phyloP scores from a whole-genome alignment of 2,329 filamentous ascomycete species.

The Nemania abortiva region DNA sequence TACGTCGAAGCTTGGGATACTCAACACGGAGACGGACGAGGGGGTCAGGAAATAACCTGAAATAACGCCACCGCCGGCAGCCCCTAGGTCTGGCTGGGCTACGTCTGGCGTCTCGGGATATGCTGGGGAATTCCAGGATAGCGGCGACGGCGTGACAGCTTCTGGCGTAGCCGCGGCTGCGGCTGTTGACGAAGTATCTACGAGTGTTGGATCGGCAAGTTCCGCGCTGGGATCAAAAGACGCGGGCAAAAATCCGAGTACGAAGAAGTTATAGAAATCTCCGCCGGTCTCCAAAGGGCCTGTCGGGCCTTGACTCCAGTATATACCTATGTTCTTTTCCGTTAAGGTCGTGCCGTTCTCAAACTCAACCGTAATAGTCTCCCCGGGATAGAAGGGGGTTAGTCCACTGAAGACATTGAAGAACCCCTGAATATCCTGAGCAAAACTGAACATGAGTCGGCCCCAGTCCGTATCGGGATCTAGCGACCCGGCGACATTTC shows the following conservation, averaged over 20 bases:
- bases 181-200: not conserved
- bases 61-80: conserved; percentile 31
- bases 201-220: conserved; percentile 4
- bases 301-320: conserved; percentile 37
- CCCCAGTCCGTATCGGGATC: conserved; percentile 60
- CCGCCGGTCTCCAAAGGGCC: conserved; percentile 55
- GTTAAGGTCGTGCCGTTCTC: conserved; percentile 26
- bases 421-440: conserved; percentile 43
- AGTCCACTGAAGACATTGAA: conserved; percentile 50
- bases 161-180: not conserved
- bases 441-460: conserved; percentile 50
- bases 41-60: conserved; percentile 43
- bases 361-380: conserved; percentile 23
- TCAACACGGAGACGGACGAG: conserved; percentile 53
- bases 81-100: conserved; percentile 31
- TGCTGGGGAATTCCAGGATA: conserved; percentile 30
- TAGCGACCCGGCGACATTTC: conserved; percentile 53
- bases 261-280: conserved; percentile 60
- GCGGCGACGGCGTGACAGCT: not conserved
- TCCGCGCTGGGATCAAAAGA: conserved; percentile 21
- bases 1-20: conserved; percentile 55
- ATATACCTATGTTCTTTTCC: conserved; percentile 17
- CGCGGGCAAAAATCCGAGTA: conserved; percentile 46
- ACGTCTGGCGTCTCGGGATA: conserved; percentile 38
- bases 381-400: conserved; percentile 53